Base-by-base conservation (phyloP, 345 rosid species). In the Xanthoceras sorbifolium region DNA sequence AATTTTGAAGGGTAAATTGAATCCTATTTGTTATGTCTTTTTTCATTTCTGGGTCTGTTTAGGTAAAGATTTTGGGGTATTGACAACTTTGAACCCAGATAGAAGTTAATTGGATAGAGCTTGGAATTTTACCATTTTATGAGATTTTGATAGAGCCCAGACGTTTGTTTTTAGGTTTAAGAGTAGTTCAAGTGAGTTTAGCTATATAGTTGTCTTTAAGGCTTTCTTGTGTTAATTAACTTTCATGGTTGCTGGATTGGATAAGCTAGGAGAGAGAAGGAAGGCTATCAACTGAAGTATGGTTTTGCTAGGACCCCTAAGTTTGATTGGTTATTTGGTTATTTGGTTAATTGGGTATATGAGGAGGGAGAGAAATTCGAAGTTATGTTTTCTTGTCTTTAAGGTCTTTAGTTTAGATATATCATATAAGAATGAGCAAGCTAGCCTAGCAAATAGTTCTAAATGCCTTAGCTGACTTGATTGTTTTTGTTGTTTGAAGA, bases 11-110 rank as follows among this genome's bases (percentile, higher is more conserved):
- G 64, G 44, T 42, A 18, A n/a, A 9, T 60, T 79, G 17, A 17
- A 46, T 54, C 54, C 17, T 31, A 23, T 74, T 78, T 70, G 40
- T 20, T 31, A 15, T 71, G 66, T 36, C 48, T 67, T 76, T 73
- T 64, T 57, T 20, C 6, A 22, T 75, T 34, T 65, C 64, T 34
- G 52, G 63, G 52, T 15, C 10, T 23, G 62, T 32, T 65, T 32
- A 23, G 11, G 46, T 12, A 23, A 4, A 5, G 71, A 52, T 64
- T 64, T 32, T 23, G 23, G 12, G 69, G 42, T 63, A 29, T 28
- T 61, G 29, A 23, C 31, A 63, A 44, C 61, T 44, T 20, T 29
- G 1, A 18, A 52, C 11, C 61, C 50, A 34, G 25, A 32, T 34
- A 25, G 36, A 28, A 38, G 26, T 73, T 38, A 10, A 74, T 50